Conservation (phyloP, 371 early-diverging fungal genomes). For the Mortierella polycephala region DNA sequence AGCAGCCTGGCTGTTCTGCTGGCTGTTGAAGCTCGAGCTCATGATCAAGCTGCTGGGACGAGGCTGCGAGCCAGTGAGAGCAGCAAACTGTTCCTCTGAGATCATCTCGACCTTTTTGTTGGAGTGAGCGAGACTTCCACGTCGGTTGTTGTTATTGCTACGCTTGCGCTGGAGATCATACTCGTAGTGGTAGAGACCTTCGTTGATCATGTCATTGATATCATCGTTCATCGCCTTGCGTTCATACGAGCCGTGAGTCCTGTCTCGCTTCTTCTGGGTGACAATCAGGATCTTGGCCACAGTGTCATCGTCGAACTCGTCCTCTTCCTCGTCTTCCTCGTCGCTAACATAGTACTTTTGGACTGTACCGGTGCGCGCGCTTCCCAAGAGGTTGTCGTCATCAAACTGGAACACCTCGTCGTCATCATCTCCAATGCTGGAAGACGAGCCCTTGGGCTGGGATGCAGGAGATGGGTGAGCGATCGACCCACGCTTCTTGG, state of each 20-base stretch:
- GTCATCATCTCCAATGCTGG: conserved; percentile 60
- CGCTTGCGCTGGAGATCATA: conserved; percentile 68
- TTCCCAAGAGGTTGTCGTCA: conserved; percentile 72
- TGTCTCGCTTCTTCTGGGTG: conserved; percentile 84
- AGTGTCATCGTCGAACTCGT: conserved; percentile 88
- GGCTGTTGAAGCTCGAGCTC: conserved; percentile 24
- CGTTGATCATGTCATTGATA: conserved; percentile 92
- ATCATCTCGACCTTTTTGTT: conserved; percentile 76
- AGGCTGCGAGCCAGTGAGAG: conserved; percentile 54
- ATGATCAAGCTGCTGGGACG: conserved; percentile 24
- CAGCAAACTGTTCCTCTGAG: conserved; percentile 73
- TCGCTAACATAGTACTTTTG: conserved; percentile 73
- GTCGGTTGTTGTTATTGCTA: conserved; percentile 38
- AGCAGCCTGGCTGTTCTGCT: conserved; percentile 7
- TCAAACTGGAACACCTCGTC: conserved; percentile 85
- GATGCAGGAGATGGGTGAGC: conserved; percentile 32
- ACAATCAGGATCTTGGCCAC: conserved; percentile 92
- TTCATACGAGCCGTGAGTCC: conserved; percentile 78
- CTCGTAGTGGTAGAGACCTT: conserved; percentile 93
- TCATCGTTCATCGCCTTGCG: conserved; percentile 89
- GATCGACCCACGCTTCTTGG: conserved; percentile 39
- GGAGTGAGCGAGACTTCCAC: conserved; percentile 44
- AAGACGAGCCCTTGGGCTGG: conserved; percentile 7
- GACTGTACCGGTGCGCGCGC: conserved; percentile 63
- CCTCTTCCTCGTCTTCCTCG: conserved; percentile 77